Evolutionary conservation across 805 yeast genomes (phyloP), one percentile per base, ranked within the genome.

Genomic region (Cyberlindnera mrakii): DNA sequence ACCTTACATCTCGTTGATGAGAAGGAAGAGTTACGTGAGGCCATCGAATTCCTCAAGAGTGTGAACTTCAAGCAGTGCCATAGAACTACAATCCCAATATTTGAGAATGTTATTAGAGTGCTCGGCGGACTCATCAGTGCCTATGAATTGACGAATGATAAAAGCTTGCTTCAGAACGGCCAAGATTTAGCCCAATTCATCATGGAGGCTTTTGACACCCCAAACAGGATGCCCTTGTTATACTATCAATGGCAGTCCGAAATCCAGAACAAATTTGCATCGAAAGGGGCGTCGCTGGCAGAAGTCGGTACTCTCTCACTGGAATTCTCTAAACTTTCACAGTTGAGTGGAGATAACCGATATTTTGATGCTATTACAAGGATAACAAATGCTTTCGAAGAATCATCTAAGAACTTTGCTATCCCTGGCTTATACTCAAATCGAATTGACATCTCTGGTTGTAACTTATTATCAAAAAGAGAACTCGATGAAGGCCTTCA

Each of bases 191-290:
- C 72, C 1, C 72, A 73, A 39, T 62, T 76, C 41, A 55, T 77
- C 30, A 51, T 78, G 51, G 73, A 75, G 18, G 71, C 81, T 0
- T 78, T 76, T 51, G 83, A 78, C 48, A 77, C 83, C 0, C 81
- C 81, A 14, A 76, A 77, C 49, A 63, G 73, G 35, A 64, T 78
- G 62, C 84, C 84, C 3, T 44, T 72, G 9, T 50, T 74, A 17
- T 66, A 63, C 42, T 76, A 65, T 49, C 59, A 64, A 13, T 74
- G 79, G 72, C 57, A 60, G 23, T 60, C 66, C 4, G 54, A 54
- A 16, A 53, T 59, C 6, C 54, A 54, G 10, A 68, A 67, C 42
- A 59, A 68, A 48, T 64, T 66, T 43, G 67, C 76, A 0, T 59
- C 69, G 14, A 59, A 49, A 42, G 47, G 52, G 19, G 58, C 67